Evolutionary conservation across 495 filamentous ascomycete species (phyloP).

Genomic region (Aspergillus panamensis): DNA sequence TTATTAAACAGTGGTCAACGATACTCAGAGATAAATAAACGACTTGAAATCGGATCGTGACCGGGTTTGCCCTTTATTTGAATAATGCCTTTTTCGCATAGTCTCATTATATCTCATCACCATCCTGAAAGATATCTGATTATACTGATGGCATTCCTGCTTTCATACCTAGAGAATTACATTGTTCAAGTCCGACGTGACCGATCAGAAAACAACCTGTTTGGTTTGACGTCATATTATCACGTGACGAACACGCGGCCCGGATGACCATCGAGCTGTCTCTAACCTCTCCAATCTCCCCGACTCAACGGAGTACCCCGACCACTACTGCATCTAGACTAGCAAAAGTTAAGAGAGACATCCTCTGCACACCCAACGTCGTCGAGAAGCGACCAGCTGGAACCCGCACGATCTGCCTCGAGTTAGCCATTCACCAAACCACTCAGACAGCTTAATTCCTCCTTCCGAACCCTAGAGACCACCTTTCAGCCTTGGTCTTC

Average conservation of each 20-base stretch:
- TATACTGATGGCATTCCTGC: neutral
- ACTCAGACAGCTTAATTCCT: too few species aligned
- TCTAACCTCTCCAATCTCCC: neutral
- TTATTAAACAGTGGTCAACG: too few species aligned
- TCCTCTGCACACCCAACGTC: neutral
- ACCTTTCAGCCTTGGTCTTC: too few species aligned
- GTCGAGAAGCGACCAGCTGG: neutral
- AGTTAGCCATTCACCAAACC: neutral
- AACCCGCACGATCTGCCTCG: neutral
- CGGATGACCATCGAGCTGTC: neutral
- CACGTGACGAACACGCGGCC: conserved; percentile 25
- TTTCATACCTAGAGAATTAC: neutral
- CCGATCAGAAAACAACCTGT: neutral
- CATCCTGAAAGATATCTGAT: neutral
- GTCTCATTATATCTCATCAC: neutral
- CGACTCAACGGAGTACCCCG: neutral
- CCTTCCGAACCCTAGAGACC: too few species aligned
- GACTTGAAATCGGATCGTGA: too few species aligned
- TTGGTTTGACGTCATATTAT: conserved; percentile 14
- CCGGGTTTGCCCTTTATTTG: too few species aligned
- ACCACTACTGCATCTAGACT: neutral
- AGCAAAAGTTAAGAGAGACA: neutral
- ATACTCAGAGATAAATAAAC: too few species aligned
- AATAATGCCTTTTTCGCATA: too few species aligned
- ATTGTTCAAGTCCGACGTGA: neutral